phyloP scores from a whole-genome alignment of 1,284 basidiomycete species.

The Volvariella surrecta region DNA sequence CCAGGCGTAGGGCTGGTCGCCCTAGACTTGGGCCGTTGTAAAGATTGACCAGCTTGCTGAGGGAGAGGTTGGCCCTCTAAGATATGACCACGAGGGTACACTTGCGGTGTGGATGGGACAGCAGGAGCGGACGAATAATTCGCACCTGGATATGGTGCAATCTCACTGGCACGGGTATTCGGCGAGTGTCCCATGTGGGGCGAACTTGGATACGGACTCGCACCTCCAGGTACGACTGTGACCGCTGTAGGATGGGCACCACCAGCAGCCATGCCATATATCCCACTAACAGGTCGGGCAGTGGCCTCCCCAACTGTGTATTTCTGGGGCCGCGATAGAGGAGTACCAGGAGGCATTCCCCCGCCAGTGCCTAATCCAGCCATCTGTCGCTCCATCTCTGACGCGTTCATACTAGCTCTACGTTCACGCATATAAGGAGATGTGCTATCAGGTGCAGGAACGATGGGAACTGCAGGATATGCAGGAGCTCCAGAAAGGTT shows the following conservation, averaged over 20 bases:
- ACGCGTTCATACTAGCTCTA: slow-evolving; percentile 6
- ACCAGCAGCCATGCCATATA: not conserved
- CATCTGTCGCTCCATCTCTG: slow-evolving; percentile 2
- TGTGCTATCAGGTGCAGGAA: slow-evolving; percentile 11
- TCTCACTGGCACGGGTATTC: slow-evolving; percentile 21
- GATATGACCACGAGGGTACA: slow-evolving; percentile 48
- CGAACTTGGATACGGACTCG: slow-evolving; percentile 2
- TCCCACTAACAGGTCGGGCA: not conserved
- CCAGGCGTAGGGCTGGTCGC: slow-evolving; percentile 27
- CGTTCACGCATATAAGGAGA: slow-evolving; percentile 10
- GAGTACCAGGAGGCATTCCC: not conserved
- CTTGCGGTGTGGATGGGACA: slow-evolving; percentile 21
- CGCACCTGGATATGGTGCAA: slow-evolving; percentile 22
- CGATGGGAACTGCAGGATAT: slow-evolving; percentile 8
- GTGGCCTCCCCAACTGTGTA: not conserved
- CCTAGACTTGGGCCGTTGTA: slow-evolving; percentile 17
- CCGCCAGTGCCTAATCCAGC: not conserved
- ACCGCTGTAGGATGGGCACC: slow-evolving; percentile 9
- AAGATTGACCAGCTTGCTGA: too few relatives aligned
- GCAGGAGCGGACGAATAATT: slow-evolving; percentile 24
- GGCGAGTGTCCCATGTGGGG: slow-evolving; percentile 17
- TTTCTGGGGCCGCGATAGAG: not conserved
- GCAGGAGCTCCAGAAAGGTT: slow-evolving; percentile 11
- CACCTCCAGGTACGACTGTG: not conserved
- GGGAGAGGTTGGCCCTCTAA: slow-evolving; percentile 37